Conservation (phyloP, 2,329 filamentous ascomycete genomes). For the Microdochium paspali region DNA sequence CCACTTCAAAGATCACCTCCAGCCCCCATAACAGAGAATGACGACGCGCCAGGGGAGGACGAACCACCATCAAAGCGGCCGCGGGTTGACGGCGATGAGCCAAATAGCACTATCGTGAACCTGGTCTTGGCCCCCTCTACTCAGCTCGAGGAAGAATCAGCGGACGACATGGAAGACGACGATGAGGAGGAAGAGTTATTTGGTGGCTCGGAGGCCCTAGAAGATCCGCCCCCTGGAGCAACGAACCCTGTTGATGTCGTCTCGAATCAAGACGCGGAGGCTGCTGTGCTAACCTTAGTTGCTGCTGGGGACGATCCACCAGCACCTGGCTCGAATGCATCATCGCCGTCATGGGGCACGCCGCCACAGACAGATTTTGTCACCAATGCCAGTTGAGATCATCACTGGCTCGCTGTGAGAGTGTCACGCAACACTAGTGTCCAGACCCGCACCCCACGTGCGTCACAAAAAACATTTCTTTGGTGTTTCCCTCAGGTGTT, state of each 20-base stretch:
- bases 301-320: background rate
- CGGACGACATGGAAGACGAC: background rate
- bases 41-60: slow-evolving; percentile 11
- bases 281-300: background rate
- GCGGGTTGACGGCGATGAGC: slow-evolving; percentile 14
- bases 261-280: background rate
- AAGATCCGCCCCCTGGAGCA: background rate
- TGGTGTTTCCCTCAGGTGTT: background rate
- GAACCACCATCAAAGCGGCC: slow-evolving; percentile 20
- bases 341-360: background rate
- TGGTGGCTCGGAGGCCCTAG: background rate
- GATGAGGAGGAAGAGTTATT: background rate
- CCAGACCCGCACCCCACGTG: too few species aligned
- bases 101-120: slow-evolving; percentile 9
- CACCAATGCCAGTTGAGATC: background rate
- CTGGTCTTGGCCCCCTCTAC: background rate
- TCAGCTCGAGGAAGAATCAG: background rate
- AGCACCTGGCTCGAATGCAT: background rate
- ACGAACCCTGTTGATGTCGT: background rate
- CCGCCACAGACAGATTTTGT: background rate
- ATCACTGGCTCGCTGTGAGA: background rate
- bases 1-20: slow-evolving; percentile 3
- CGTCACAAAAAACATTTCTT: too few species aligned
- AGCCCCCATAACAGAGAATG: slow-evolving; percentile 7
- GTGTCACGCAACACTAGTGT: background rate